A percentile compares a stretch with the other conserved stretches of the same genome.
These are phyloP conservation scores for Saccharomycopsis capsularis DNA, from an alignment of 805 yeast species.

Conservation along the genomic window DNA sequence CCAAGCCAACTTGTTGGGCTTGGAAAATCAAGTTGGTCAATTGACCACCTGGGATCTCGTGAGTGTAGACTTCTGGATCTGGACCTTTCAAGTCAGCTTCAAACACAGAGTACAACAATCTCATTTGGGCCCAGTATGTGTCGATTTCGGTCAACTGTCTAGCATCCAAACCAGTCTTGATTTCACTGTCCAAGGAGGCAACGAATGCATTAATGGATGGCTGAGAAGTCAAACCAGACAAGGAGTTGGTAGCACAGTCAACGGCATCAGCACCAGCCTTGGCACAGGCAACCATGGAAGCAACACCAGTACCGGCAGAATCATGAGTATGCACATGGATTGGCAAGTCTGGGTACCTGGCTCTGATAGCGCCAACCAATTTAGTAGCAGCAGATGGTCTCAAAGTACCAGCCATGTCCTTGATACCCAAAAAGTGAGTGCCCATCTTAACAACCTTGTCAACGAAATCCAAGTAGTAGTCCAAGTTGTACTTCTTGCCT, in stretches of 20 bases:
- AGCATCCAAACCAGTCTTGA: slow-evolving; percentile 65
- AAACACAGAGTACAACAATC: slow-evolving; percentile 91
- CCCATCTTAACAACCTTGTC: slow-evolving; percentile 87
- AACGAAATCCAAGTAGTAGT: slow-evolving; percentile 76
- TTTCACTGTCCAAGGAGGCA: slow-evolving; percentile 84
- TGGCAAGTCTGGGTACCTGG: slow-evolving; percentile 85
- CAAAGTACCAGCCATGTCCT: slow-evolving; percentile 99
- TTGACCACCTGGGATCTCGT: slow-evolving; percentile 99
- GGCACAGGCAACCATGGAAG: slow-evolving; percentile 92
- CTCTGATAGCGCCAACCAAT: slow-evolving; percentile 75
- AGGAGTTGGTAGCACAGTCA: slow-evolving; percentile 93
- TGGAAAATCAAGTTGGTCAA: slow-evolving; percentile 96
- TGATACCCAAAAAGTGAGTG: slow-evolving; percentile 93
- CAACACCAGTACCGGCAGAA: slow-evolving; percentile 99
- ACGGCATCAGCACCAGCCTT: slow-evolving; percentile 97
- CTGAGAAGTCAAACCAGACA: slow-evolving; percentile 98
- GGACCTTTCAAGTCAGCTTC: slow-evolving; percentile 99
- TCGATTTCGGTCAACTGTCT: slow-evolving; percentile 75
- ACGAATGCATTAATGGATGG: slow-evolving; percentile 90
- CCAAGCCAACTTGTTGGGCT: slow-evolving; percentile 98
- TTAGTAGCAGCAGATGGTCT: slow-evolving; percentile 89
- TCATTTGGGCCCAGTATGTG: slow-evolving; percentile 98
- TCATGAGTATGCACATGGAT: slow-evolving; percentile 99
- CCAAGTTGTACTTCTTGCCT: slow-evolving; percentile 92
- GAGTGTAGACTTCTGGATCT: slow-evolving; percentile 97